Base-by-base conservation (phyloP, 2,329 filamentous ascomycete species). In the Paraphaeosphaeria minitans region DNA sequence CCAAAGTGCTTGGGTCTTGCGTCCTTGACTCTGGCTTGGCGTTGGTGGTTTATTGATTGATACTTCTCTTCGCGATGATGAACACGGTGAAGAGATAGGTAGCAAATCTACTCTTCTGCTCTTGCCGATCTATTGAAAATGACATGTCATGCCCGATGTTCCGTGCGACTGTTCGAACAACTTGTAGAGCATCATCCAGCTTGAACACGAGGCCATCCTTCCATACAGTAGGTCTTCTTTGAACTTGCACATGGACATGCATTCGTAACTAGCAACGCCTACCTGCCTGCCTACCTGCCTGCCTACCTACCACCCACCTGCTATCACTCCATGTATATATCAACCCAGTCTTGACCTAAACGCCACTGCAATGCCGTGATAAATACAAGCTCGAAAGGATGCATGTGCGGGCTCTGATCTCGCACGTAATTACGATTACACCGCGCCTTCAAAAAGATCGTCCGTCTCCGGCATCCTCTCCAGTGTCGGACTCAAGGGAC, bases 1-100 rank as follows among this genome's bases (percentile, higher is more conserved):
- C 73, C 73, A 73, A 75, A 75, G 73, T 74, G 73, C 73, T 75
- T 74, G 73, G 73, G 71, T 71, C 66, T 63, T 46, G 45, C 22
- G 58, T 65, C 57, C 64, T 64, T 16, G 64, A 58, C 54, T 57
- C 60, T 66, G 68, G 66, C 68, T 59, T 58, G 71, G 70, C 67
- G 71, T 74, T 73, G 55, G 61, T 55, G 52, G 52, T 43, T 51
- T 52, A 37, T 39, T 50, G 50, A 24, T 57, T 57, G 37, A 19
- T 53, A 45, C 3, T 53, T 35, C 24, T 27, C 19, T 53, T 49
- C 21, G 16, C 46, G n/a, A 39, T 46, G 13, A 43, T 14, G 21
- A 37, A 21, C 4, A 45, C n/a, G 39, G 43, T 43, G 39, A 35
- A 39, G 51, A 31, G 37, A 43, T 46, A 45, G 24, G n/a, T 46